These are phyloP conservation scores for Trichoderma lentiforme DNA, from an alignment of 2,329 filamentous ascomycete species.

Conservation along the genomic window DNA sequence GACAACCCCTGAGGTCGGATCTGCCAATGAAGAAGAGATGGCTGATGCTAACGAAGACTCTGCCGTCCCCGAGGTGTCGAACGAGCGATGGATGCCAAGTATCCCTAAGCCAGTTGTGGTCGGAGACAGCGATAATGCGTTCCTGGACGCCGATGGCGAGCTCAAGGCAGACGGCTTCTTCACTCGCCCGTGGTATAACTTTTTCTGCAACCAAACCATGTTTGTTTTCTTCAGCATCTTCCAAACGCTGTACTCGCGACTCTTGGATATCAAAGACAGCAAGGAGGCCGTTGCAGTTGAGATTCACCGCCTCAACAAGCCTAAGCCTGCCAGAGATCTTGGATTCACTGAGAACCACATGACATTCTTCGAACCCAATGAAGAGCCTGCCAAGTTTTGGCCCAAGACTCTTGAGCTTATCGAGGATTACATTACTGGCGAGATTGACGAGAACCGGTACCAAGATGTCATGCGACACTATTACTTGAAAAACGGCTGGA, in stretches of 20 bases:
- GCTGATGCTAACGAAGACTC: slow-evolving; percentile 57
- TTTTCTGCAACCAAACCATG: slow-evolving; percentile 88
- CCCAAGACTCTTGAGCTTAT: slow-evolving; percentile 79
- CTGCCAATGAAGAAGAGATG: slow-evolving; percentile 73
- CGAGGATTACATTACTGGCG: slow-evolving; percentile 78
- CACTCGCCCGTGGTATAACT: slow-evolving; percentile 74
- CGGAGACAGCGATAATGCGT: slow-evolving; percentile 52
- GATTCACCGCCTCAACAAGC: slow-evolving; percentile 67
- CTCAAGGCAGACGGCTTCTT: slow-evolving; percentile 78
- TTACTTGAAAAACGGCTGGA: slow-evolving; percentile 88
- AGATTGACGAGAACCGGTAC: slow-evolving; percentile 77
- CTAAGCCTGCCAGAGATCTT: slow-evolving; percentile 79
- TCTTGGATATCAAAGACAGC: slow-evolving; percentile 79
- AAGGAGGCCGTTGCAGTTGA: slow-evolving; percentile 70
- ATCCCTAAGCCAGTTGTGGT: slow-evolving; percentile 55
- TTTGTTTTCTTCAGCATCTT: slow-evolving; percentile 96
- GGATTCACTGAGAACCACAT: slow-evolving; percentile 76
- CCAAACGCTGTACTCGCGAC: slow-evolving; percentile 80
- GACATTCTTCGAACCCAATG: slow-evolving; percentile 69
- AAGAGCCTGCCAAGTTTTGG: slow-evolving; percentile 70
- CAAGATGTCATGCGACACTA: slow-evolving; percentile 90
- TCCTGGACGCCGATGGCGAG: slow-evolving; percentile 57
- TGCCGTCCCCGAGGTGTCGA: slow-evolving; percentile 58
- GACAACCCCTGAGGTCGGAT: slow-evolving; percentile 80
- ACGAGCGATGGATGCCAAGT: slow-evolving; percentile 63